These are phyloP conservation scores for Komagataella phaffii DNA, from an alignment of 805 yeast species.

Conservation along the genomic window DNA sequence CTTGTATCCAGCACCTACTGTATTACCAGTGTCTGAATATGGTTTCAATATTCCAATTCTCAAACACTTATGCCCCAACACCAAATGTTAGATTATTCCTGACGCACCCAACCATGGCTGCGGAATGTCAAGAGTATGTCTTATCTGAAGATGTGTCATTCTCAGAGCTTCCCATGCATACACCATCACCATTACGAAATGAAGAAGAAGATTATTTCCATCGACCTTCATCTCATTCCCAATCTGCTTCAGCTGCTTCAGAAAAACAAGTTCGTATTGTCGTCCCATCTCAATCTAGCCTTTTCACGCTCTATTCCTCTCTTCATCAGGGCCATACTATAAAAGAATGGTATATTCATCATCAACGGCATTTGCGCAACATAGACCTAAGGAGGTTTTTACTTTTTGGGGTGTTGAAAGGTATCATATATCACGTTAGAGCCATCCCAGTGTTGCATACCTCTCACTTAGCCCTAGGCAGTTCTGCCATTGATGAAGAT, in stretches of 20 bases:
- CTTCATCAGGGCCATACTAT: slow-evolving; percentile 68
- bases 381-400: slow-evolving; percentile 79
- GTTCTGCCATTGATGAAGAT: background rate
- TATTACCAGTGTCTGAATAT: slow-evolving; percentile 80
- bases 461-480: background rate
- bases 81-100: slow-evolving; percentile 60
- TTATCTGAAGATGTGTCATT: slow-evolving; percentile 15
- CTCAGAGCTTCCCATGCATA: slow-evolving; percentile 18
- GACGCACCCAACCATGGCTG: slow-evolving; percentile 49
- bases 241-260: slow-evolving; percentile 7
- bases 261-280: slow-evolving; percentile 5
- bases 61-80: slow-evolving; percentile 82
- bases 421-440: slow-evolving; percentile 69
- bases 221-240: background rate
- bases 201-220: background rate
- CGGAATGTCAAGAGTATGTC: slow-evolving; percentile 80
- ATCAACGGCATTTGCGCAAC: slow-evolving; percentile 39
- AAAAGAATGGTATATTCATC: slow-evolving; percentile 70
- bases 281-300: slow-evolving; percentile 48
- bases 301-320: slow-evolving; percentile 65
- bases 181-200: slow-evolving; percentile 4
- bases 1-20: slow-evolving; percentile 82
- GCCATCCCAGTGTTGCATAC: slow-evolving; percentile 44
- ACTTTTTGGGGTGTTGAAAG: slow-evolving; percentile 75
- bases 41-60: slow-evolving; percentile 80